Conservation (phyloP, 768 basidiomycete genomes). For the Boletus subcaerulescens region DNA sequence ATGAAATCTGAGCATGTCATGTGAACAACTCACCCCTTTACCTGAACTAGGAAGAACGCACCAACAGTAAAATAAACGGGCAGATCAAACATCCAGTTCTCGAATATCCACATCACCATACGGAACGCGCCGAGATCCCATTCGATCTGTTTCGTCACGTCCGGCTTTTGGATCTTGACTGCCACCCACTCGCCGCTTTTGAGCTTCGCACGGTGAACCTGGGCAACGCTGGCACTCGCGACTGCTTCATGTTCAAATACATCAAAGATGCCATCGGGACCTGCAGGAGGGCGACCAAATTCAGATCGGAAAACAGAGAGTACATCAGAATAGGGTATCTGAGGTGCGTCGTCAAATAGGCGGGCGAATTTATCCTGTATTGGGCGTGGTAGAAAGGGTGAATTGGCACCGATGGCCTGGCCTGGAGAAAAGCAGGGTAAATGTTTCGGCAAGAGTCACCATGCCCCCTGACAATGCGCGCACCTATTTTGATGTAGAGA, state of each 20-base stretch:
- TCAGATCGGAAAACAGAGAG: constrained; percentile 65
- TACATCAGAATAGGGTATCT: constrained; percentile 71
- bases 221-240: constrained; percentile 89
- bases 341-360: constrained; percentile 87
- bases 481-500: constrained; percentile 81
- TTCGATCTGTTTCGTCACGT: constrained; percentile 80
- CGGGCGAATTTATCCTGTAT: constrained; percentile 80
- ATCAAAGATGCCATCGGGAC: constrained; percentile 73
- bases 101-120: constrained; percentile 77
- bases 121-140: constrained; percentile 75
- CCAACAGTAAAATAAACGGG: constrained; percentile 81
- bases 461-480: constrained; percentile 3
- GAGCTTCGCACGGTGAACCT: constrained; percentile 80
- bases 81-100: constrained; percentile 79
- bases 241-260: constrained; percentile 73
- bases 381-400: constrained; percentile 77
- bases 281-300: constrained; percentile 61
- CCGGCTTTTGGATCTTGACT: constrained; percentile 92
- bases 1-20: constrained; percentile 56
- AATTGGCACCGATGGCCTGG: constrained; percentile 82
- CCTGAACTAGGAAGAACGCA: constrained; percentile 30
- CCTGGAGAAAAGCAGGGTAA: constrained; percentile 34
- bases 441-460: background rate
- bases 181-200: constrained; percentile 68
- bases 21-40: background rate